Conservation (phyloP, 192 early-diverging fungal genomes). For the Linnemannia schmuckeri region DNA sequence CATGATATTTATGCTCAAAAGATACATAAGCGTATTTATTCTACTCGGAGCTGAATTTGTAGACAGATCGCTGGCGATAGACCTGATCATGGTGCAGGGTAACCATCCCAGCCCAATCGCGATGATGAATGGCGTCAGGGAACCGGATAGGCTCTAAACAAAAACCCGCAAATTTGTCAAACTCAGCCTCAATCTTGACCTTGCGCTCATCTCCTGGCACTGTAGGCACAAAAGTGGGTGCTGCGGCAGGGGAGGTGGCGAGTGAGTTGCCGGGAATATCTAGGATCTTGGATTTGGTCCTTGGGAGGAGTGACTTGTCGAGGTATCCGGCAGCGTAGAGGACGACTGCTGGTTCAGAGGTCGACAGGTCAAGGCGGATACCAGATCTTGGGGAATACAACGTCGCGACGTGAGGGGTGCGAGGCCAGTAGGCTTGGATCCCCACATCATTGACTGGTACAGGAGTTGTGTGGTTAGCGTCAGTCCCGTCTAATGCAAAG, state of each 20-base stretch:
- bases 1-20: too few relatives aligned
- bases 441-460: not conserved
- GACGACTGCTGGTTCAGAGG: constrained; percentile 80
- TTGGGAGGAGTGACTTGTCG: constrained; percentile 41
- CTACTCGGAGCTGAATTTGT: constrained; percentile 32
- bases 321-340: constrained; percentile 89
- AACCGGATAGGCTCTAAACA: constrained; percentile 76
- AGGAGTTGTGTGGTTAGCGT: constrained; percentile 47
- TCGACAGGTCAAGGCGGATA: constrained; percentile 71
- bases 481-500: constrained; percentile 58
- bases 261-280: constrained; percentile 10
- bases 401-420: constrained; percentile 37
- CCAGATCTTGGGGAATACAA: constrained; percentile 60
- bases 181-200: constrained; percentile 54
- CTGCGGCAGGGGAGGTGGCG: constrained; percentile 8
- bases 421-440: constrained; percentile 38
- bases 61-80: constrained; percentile 39
- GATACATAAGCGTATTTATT: too few relatives aligned
- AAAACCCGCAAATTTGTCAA: constrained; percentile 75
- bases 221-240: not conserved
- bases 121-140: constrained; percentile 67
- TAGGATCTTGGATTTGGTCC: constrained; percentile 29
- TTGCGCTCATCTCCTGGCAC: constrained; percentile 35
- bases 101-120: constrained; percentile 41
- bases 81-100: constrained; percentile 29